Evolutionary conservation across 2,329 filamentous ascomycete genomes (phyloP), one percentile per base, ranked within the genome.

Genomic region (Acrocalymma vagum): DNA sequence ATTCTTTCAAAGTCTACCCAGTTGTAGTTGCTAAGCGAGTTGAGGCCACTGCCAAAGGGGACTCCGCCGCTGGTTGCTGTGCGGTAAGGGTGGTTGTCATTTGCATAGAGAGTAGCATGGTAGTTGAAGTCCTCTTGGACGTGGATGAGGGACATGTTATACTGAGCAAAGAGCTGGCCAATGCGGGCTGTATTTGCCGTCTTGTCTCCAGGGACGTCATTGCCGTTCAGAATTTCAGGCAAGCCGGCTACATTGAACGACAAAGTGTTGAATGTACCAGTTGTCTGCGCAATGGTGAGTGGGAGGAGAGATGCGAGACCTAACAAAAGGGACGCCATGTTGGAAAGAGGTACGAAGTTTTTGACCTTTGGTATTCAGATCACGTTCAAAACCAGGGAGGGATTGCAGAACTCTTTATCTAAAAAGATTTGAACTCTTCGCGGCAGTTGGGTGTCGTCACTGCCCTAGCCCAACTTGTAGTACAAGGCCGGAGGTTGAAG

Each of bases 101-200:
- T 80, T 8, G 71, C 72, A 65, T 87, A 87, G 50, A 88, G 77
- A 41, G 76, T 74, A 7, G 81, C 78, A 53, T 88, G 83, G 65
- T 82, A 87, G 68, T 85, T 85, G 73, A 87, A 87, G 62, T 87
- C 82, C 72, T 87, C 85, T 62, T 88, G 85, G 10, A 85, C 71
- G 50, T 88, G 76, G 59, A 87, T 82, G 18, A 87, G 68, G 51
- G 84, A 81, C 66, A 81, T 84, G 40, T 69, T 75, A 42, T 83
- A 79, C 56, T 79, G 50, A 5, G 78, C 70, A 53, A 87, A 81
- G 36, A 78, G 72, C 4, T 72, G 60, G 1, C 84, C 84, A 32
- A 87, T 85, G 18, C 68, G 63, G 8, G 70, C 70, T 1, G 82
- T 74, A 63, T 86, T 86, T 6, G 72, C 73, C 1, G 72, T 69